Evolutionary conservation across 331 rosid genomes (phyloP).

Genomic region (Stylosanthes scabra): DNA sequence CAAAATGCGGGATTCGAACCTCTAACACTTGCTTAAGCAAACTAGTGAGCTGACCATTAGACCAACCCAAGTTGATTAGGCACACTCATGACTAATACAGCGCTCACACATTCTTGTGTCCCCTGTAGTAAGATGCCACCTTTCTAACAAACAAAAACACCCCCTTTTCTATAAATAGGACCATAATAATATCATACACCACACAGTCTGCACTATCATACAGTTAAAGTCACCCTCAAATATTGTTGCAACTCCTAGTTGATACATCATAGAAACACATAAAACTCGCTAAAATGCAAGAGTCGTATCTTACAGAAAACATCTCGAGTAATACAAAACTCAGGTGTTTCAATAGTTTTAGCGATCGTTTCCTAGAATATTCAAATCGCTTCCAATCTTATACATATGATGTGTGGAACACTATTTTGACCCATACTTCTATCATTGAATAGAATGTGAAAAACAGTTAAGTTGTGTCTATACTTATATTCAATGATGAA

Average conservation of each 20-base stretch:
- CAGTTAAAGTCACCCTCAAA: conserved; percentile 4
- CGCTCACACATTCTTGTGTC: conserved; percentile 2
- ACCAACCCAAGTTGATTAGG: background rate
- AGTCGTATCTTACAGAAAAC: conserved; percentile 5
- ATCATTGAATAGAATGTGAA: too few relatives aligned
- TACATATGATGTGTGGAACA: too few relatives aligned
- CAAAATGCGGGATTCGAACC: too few relatives aligned
- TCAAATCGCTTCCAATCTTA: too few relatives aligned
- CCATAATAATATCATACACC: conserved; percentile 21
- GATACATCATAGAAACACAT: background rate
- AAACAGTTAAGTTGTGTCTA: too few relatives aligned
- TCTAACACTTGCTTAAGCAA: too few relatives aligned
- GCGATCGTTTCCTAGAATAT: too few relatives aligned
- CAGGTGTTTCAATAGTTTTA: too few relatives aligned
- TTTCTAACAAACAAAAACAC: background rate
- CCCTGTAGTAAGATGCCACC: background rate
- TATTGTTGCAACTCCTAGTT: conserved; percentile 18
- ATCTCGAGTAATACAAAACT: too few relatives aligned
- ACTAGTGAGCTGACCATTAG: too few relatives aligned
- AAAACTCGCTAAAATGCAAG: conserved; percentile 19
- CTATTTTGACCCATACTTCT: too few relatives aligned
- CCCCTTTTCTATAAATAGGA: background rate
- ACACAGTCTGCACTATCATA: background rate
- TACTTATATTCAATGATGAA: too few relatives aligned
- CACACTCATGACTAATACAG: background rate